Percentiles rank a stretch among this genome's conserved stretches.
These are phyloP conservation scores for Podaxis pistillaris DNA, from an alignment of 768 basidiomycete genomes.

Conservation along the genomic window DNA sequence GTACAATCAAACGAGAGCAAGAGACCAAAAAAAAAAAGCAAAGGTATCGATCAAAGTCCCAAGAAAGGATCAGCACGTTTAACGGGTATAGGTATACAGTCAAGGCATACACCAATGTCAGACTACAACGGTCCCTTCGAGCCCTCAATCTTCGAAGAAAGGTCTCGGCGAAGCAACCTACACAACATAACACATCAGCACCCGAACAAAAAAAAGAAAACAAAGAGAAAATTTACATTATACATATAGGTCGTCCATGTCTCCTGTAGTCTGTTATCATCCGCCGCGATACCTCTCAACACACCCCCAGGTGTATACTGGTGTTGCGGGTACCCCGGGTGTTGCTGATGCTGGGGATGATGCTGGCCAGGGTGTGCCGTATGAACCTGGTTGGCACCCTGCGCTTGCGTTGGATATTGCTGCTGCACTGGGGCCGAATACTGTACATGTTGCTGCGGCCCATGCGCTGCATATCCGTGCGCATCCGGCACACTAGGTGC, in stretches of 20 bases:
- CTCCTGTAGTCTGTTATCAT: conserved; percentile 59
- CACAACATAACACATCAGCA: neutral
- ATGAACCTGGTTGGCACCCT: neutral
- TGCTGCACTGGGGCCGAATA: neutral
- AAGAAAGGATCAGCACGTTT: too few relatives aligned
- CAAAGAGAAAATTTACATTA: conserved; percentile 34
- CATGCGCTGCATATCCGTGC: neutral
- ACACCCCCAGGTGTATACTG: conserved; percentile 47
- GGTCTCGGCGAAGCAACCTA: conserved; percentile 45
- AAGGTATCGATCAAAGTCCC: too few relatives aligned
- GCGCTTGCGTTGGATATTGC: neutral
- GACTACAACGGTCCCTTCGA: neutral
- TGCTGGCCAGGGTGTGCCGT: conserved; percentile 12
- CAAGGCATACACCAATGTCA: too few relatives aligned
- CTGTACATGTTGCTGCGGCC: conserved; percentile 1
- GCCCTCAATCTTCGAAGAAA: conserved; percentile 36
- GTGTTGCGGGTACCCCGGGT: conserved; percentile 25
- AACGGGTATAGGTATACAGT: too few relatives aligned
- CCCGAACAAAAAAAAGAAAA: neutral
- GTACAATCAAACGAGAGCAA: too few relatives aligned
- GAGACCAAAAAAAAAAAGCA: too few relatives aligned
- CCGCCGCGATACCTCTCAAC: conserved; percentile 46
- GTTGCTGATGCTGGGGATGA: conserved; percentile 21
- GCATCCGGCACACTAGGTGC: conserved; percentile 22
- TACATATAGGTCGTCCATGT: conserved; percentile 72